Evolutionary conservation across 2,329 filamentous ascomycete species (phyloP), one percentile per base, ranked within the genome.

Genomic region (Alternaria postmessia): DNA sequence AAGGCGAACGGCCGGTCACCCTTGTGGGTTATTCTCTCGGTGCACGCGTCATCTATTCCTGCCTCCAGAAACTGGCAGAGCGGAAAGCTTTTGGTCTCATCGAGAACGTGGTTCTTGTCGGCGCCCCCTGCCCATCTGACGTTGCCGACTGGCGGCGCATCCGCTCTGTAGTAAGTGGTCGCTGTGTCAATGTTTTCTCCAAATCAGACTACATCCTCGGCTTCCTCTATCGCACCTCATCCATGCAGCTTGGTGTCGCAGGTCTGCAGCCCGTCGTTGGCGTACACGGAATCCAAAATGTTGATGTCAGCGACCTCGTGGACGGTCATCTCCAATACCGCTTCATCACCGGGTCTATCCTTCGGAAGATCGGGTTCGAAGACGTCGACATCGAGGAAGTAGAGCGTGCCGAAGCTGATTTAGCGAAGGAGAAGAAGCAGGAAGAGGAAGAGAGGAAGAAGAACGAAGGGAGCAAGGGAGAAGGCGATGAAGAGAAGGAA

Each of bases 101-200:
- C 22, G 94, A 97, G 70, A 90, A 88, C 16, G 93, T 91, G 2
- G 89, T 97, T 4, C 79, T 97, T 6, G 91, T 97, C 58, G 94
- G 94, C 3, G 86, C 92, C 0, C 92, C 94, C 0, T 88, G 90
- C 0, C 92, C 94, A 0, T 91, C 90, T 0, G 86, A 90, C 44
- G 79, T 86, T 0, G 84, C 84, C 1, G 88, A 93, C 67, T 97
- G 94, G 94, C 86, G 89, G 44, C 83, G 87, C 38, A 87, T 96
- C 66, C 87, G 92, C 30, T 88, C 87, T 44, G 92, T 94, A 0
- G 93, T 96, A 0, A 87, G 89, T 2, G 93, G 94, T 3, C 87
- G 91, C 58, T 84, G 97, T 7, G 90, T 96, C 69, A 97, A 97
- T 69, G 92, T 94, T 8, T 97, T 90, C 79, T 94, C 92, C 2